phyloP scores from a whole-genome alignment of 1,139 yeast species.

The Protomyces inundatus region DNA sequence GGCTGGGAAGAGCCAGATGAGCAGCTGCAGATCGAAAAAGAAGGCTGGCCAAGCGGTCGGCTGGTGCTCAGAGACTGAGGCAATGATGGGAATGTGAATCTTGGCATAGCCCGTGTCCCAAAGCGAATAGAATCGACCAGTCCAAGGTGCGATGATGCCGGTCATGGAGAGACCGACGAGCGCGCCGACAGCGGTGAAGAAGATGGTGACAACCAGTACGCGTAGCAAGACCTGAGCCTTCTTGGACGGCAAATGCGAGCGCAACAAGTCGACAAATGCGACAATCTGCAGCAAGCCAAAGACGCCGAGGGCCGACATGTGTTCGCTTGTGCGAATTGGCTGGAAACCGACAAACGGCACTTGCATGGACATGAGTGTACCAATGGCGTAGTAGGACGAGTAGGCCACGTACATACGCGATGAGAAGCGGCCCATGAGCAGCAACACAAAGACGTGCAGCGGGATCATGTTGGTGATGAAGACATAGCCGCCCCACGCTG shows the following conservation, averaged over 20 bases:
- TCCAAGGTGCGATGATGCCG: constrained; percentile 98
- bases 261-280: constrained; percentile 77
- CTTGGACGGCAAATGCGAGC: constrained; percentile 62
- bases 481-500: constrained; percentile 98
- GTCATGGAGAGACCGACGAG: constrained; percentile 75
- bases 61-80: constrained; percentile 98
- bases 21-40: constrained; percentile 85
- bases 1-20: constrained; percentile 98
- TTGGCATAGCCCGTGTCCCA: constrained; percentile 99
- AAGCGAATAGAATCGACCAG: constrained; percentile 95
- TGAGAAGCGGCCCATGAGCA: constrained; percentile 91
- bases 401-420: constrained; percentile 82
- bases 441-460: constrained; percentile 81
- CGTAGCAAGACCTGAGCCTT: constrained; percentile 71
- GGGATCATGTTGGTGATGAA: constrained; percentile 97
- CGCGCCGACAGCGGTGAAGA: constrained; percentile 61
- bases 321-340: constrained; percentile 95
- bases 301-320: constrained; percentile 97
- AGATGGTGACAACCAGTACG: constrained; percentile 50
- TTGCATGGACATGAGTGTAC: constrained; percentile 97
- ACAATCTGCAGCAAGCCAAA: constrained; percentile 91
- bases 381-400: constrained; percentile 94
- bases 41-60: constrained; percentile 99
- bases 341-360: constrained; percentile 97
- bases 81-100: constrained; percentile 96